Base-by-base conservation (phyloP, 192 early-diverging fungal species). In the Backusella luteola region DNA sequence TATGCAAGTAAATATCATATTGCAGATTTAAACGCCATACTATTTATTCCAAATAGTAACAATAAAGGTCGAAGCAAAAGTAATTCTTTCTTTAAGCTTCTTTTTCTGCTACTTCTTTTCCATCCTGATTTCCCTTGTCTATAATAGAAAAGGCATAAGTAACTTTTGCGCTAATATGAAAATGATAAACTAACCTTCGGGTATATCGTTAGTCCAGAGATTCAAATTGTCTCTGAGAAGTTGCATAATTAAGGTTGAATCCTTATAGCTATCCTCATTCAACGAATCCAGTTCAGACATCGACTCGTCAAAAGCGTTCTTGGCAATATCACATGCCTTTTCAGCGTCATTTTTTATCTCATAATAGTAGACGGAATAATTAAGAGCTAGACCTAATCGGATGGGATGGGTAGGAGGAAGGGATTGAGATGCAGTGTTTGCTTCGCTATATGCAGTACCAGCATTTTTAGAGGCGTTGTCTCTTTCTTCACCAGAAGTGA, bases 341-440 rank as follows among this genome's bases (percentile, higher is more conserved):
- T 96, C 94, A 78, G 97, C 96, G 49, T 94, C 94, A 91, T 97
- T 97, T 78, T 92, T 85, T 80, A 99, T 99, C 89, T 98, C 97
- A 86, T 97, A 98, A 90, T 95, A 97, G 88, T 97, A 98, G 26
- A 97, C 96, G 56, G 96, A 98, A 86, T 95, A 97, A 92, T 97
- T 97, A 73, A 97, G 89, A 53, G 97, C 96, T 69, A 98, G 90
- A 70, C 96, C 96, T 79, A 98, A 94, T 77, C 97, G 95, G 87
- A 99, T 97, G 80, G 96, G 96, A 90, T 97, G 96, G 63, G 96
- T 97, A 74, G 97, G 93, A 56, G 96, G 89, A 44, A 92, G 85
- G 5, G 74, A 89, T 75, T 92, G 89, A 71, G 96, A 95, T 86
- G 96, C 91, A 72, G 95, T 94, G 67, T 94, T 93, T 71, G 96